phyloP scores from a whole-genome alignment of 2,329 filamentous ascomycete species.

The Pezicula neosporulosa region DNA sequence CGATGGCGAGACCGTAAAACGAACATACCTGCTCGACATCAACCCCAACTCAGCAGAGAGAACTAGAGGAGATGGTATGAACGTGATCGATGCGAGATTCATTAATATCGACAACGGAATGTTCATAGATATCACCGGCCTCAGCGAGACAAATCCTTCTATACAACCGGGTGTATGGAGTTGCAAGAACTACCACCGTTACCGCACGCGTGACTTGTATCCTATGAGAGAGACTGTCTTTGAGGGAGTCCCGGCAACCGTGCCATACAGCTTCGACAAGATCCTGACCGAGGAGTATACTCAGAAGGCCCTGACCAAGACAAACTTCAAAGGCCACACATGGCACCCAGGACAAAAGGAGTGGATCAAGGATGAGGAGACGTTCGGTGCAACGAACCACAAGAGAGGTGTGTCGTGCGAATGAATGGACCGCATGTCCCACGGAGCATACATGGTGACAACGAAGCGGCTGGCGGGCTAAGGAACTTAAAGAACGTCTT shows the following conservation, averaged over 20 bases:
- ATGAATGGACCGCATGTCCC: not conserved
- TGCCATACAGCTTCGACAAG: slow-evolving; percentile 67
- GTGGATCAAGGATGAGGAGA: slow-evolving; percentile 47
- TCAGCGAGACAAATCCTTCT: slow-evolving; percentile 63
- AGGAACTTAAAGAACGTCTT: not conserved
- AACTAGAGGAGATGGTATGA: slow-evolving; percentile 62
- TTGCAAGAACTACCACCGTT: slow-evolving; percentile 78
- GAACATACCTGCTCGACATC: slow-evolving; percentile 69
- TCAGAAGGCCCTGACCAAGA: slow-evolving; percentile 54
- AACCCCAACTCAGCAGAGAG: slow-evolving; percentile 67
- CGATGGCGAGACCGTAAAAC: slow-evolving; percentile 36
- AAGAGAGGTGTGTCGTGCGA: not conserved
- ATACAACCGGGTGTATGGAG: slow-evolving; percentile 63
- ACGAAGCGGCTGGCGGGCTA: not conserved
- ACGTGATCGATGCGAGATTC: slow-evolving; percentile 83
- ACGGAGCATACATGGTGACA: not conserved
- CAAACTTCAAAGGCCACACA: slow-evolving; percentile 57
- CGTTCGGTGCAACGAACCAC: not conserved
- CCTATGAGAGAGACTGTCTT: slow-evolving; percentile 72
- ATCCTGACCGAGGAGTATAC: slow-evolving; percentile 65
- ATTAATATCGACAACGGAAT: slow-evolving; percentile 73
- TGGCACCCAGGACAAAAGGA: slow-evolving; percentile 56
- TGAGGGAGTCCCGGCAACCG: slow-evolving; percentile 66
- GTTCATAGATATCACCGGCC: slow-evolving; percentile 79
- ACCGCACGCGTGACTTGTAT: slow-evolving; percentile 68